Evolutionary conservation across 768 basidiomycete species (phyloP), one percentile per base, ranked within the genome.

Genomic region (Dacryopinax spathularia): DNA sequence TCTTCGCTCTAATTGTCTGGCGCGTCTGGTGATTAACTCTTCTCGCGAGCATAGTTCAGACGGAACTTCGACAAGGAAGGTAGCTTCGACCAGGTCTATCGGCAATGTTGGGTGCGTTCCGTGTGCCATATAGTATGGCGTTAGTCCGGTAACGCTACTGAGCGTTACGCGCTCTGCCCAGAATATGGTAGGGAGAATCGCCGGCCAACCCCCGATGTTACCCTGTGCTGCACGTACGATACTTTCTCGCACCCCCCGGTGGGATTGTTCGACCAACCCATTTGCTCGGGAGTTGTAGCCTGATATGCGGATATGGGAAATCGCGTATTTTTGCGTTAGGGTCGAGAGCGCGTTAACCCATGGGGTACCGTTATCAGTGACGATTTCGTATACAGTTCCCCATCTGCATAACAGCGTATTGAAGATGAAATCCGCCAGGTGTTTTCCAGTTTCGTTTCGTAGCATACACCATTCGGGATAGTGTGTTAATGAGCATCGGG

Each of bases 311-410:
- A n/a, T n/a, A n/a, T n/a, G n/a, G n/a, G n/a, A n/a, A n/a, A n/a
- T n/a, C n/a, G n/a, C n/a, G n/a, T n/a, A n/a, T n/a, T n/a, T n/a
- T n/a, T n/a, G n/a, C n/a, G n/a, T n/a, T n/a, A n/a, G n/a, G n/a
- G n/a, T n/a, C n/a, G n/a, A n/a, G n/a, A n/a, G n/a, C n/a, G 69
- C 69, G 0, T 67, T 64, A 1, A 75, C 56, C 35, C 75, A 72
- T 0, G 71, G 71, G 0, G 72, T 65, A 0, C 76, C 71, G 65
- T 81, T 81, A 64, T 81, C 79, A 0, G 75, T 78, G 0, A 80
- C 72, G 18, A 81, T 75, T 22, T 75, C 69, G 0, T 16, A 18
- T 0, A 78, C 20, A 18, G 73, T 70, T 2, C 77, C 79, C 78
- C 78, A 80, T 20, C 72, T 60, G 64, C 73, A 78, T 15, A 77